These are phyloP conservation scores for Coniferiporia sulphurascens DNA, from an alignment of 1,284 basidiomycete species.

Conservation along the genomic window DNA sequence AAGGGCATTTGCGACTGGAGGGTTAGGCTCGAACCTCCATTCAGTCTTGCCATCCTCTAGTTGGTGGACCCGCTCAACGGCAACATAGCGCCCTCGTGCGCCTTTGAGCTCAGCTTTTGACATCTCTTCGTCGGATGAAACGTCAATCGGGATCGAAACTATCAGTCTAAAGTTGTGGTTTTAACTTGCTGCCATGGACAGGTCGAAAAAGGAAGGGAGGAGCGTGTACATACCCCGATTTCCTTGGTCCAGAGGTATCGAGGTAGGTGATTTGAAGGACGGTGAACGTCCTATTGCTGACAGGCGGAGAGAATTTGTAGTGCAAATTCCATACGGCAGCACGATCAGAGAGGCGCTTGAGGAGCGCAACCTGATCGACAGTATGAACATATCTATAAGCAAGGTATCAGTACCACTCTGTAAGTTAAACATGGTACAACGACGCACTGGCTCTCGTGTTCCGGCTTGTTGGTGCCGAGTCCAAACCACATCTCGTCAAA, in stretches of 20 bases:
- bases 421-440: neutral
- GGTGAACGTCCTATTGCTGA: slow-evolving; percentile 72
- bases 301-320: slow-evolving; percentile 64
- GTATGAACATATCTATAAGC: slow-evolving; percentile 55
- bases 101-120: slow-evolving; percentile 59
- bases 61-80: slow-evolving; percentile 62
- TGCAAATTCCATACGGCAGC: slow-evolving; percentile 67
- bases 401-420: neutral
- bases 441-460: slow-evolving; percentile 63
- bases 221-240: slow-evolving; percentile 45
- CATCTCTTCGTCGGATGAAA: slow-evolving; percentile 49
- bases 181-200: slow-evolving; percentile 4
- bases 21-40: slow-evolving; percentile 43
- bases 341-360: slow-evolving; percentile 58
- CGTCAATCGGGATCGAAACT: slow-evolving; percentile 68
- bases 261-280: slow-evolving; percentile 60
- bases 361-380: slow-evolving; percentile 55
- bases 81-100: slow-evolving; percentile 64
- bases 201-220: no score
- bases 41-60: slow-evolving; percentile 60
- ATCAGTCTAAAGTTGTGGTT: slow-evolving; percentile 41
- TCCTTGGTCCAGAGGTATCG: slow-evolving; percentile 38
- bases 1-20: neutral
- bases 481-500: slow-evolving; percentile 71
- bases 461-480: slow-evolving; percentile 57